These are phyloP conservation scores for Septoria linicola DNA, from an alignment of 2,329 filamentous ascomycete species.

Conservation along the genomic window DNA sequence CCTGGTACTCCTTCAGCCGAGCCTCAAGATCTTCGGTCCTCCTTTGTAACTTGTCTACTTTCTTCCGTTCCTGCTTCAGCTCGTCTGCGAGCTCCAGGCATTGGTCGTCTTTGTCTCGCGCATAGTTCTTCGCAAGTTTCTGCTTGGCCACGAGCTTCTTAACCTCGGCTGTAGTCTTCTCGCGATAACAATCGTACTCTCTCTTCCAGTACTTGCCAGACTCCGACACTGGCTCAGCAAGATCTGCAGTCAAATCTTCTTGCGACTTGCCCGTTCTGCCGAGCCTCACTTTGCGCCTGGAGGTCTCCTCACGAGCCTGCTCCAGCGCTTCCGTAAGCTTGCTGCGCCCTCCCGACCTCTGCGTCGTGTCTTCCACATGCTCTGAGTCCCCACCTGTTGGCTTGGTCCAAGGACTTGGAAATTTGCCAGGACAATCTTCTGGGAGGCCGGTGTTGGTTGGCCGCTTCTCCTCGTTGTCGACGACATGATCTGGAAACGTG, in stretches of 20 bases:
- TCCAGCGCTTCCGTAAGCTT: constrained; percentile 49
- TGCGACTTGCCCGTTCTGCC: constrained; percentile 35
- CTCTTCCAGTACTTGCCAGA: constrained; percentile 80
- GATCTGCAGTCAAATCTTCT: constrained; percentile 62
- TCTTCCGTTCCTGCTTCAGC: constrained; percentile 67
- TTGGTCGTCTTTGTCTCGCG: constrained; percentile 73
- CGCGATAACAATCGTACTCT: constrained; percentile 71
- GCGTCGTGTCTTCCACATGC: constrained; percentile 29
- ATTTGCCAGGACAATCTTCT: constrained; percentile 48
- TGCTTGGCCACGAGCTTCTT: constrained; percentile 77
- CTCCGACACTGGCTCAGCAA: constrained; percentile 71
- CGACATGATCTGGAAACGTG: constrained; percentile 58
- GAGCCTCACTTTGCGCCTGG: constrained; percentile 28
- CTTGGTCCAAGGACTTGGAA: constrained; percentile 52
- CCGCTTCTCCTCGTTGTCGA: constrained; percentile 56
- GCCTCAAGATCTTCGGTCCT: constrained; percentile 61
- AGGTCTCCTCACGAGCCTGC: constrained; percentile 44
- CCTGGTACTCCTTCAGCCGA: constrained; percentile 52
- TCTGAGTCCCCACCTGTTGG: constrained; percentile 34
- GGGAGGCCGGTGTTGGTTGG: constrained; percentile 50
- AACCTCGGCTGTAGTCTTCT: constrained; percentile 70
- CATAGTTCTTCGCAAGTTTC: constrained; percentile 74
- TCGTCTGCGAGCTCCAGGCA: constrained; percentile 64
- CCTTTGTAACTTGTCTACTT: constrained; percentile 63
- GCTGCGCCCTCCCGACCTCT: constrained; percentile 37